These are phyloP conservation scores for Dothiorella sarmentorum DNA, from an alignment of 2,329 filamentous ascomycete genomes.

Conservation along the genomic window DNA sequence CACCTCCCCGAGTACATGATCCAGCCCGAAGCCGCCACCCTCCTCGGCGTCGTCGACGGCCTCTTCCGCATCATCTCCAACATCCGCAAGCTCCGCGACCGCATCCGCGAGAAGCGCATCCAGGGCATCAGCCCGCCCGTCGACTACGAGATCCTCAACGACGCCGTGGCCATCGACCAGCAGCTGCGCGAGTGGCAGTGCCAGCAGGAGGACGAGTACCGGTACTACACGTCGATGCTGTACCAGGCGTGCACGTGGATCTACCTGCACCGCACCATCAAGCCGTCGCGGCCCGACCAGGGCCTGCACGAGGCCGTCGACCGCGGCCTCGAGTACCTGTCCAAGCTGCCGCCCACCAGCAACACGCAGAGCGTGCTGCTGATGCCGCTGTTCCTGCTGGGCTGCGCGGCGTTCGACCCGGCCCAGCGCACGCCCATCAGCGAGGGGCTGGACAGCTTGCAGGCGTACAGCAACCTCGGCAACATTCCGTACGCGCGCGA, in stretches of 20 bases:
- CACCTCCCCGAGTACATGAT: constrained; percentile 53
- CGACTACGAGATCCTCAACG: constrained; percentile 68
- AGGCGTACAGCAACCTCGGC: constrained; percentile 55
- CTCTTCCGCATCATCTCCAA: constrained; percentile 75
- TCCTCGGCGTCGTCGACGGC: constrained; percentile 79
- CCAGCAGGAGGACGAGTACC: constrained; percentile 49
- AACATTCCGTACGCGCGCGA: constrained; percentile 56
- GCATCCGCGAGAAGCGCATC: constrained; percentile 65
- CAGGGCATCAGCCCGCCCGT: constrained; percentile 63
- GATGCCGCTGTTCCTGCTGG: constrained; percentile 60
- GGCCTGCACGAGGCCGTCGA: constrained; percentile 58
- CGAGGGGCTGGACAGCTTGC: constrained; percentile 52
- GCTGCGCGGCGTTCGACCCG: constrained; percentile 57
- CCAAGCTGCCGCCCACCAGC: constrained; percentile 52
- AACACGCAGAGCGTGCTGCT: constrained; percentile 58
- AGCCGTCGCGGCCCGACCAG: constrained; percentile 52
- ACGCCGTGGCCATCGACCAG: constrained; percentile 71
- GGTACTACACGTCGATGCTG: constrained; percentile 56
- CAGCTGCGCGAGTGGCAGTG: constrained; percentile 74
- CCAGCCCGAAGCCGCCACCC: constrained; percentile 54
- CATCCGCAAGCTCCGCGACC: constrained; percentile 73
- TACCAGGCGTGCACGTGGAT: constrained; percentile 63
- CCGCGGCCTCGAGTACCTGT: constrained; percentile 55
- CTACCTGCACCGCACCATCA: constrained; percentile 60
- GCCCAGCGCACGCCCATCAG: constrained; percentile 55